Percentiles rank a stretch among this genome's conserved stretches.
Evolutionary conservation across 495 filamentous ascomycete species (phyloP).

Genomic region (Thermothielavioides terrestris): DNA sequence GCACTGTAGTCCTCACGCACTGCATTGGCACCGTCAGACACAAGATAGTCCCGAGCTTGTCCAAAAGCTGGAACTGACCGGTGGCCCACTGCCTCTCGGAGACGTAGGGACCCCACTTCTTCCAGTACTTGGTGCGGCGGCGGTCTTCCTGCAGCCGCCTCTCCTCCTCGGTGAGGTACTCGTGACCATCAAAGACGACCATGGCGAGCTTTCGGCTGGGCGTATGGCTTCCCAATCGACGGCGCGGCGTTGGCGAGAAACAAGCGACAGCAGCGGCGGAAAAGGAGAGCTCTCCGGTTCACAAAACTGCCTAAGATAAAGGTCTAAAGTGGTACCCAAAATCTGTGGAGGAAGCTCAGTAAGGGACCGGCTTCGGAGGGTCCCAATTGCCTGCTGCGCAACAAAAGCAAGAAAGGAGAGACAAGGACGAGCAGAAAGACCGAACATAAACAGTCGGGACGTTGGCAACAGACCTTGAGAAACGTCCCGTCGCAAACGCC

Average conservation of each 20-base stretch:
- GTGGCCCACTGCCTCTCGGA: slow-evolving; percentile 84
- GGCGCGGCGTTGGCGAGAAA: too few relatives aligned
- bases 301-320: too few relatives aligned
- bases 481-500: not conserved
- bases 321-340: too few relatives aligned
- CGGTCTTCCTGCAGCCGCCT: slow-evolving; percentile 78
- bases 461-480: not conserved
- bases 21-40: slow-evolving; percentile 30
- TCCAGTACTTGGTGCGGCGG: slow-evolving; percentile 78
- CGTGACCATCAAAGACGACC: slow-evolving; percentile 80
- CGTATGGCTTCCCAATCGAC: too few relatives aligned
- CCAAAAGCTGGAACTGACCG: slow-evolving; percentile 39
- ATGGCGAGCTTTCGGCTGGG: slow-evolving; percentile 37
- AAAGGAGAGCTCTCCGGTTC: not conserved
- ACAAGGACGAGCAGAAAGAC: too few relatives aligned
- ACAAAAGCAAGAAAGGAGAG: too few relatives aligned
- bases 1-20: slow-evolving; percentile 85
- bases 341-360: not conserved
- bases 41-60: not conserved
- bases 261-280: not conserved
- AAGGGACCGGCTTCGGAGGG: not conserved
- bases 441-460: too few relatives aligned
- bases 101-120: slow-evolving; percentile 82
- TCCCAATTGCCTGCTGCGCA: too few relatives aligned
- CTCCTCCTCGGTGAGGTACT: slow-evolving; percentile 80